Evolutionary conservation across 192 early-diverging fungal species (phyloP), one percentile per base, ranked within the genome.

Genomic region (Backusella tarrabulga): DNA sequence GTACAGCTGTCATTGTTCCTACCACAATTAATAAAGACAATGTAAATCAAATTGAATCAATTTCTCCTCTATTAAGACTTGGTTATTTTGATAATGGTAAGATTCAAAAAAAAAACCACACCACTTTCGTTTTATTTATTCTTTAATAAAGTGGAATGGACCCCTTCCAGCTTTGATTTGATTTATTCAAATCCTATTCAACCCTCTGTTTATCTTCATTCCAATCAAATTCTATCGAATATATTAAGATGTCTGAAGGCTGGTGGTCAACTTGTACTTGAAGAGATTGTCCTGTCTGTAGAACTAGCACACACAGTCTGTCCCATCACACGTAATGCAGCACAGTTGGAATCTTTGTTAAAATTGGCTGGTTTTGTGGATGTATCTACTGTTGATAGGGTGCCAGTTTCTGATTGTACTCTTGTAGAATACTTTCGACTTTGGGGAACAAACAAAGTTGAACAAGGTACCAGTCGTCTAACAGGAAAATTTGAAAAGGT

Each of bases 281-380:
- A 75, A 38, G 96, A 99, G 79, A 90, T 93, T 17, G 89, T 93
- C 9, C 72, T 92, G 0, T 41, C 90, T 1, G 87, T 85, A 29
- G 46, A 77, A 21, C 41, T 87, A 21, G 75, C 76, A 21, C 75
- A 80, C 71, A 72, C 88, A 12, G 79, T 85, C 1, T 79, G 74
- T 60, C 88, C 91, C 17, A 70, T 90, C 12, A 83, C 86, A 72
- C 90, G 92, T 63, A 90, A 91, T 14, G 75, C 85, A 36, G 75
- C 81, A 11, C 87, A 89, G 38, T 83, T 98, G 8, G 77, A 89
- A 1, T 91, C 93, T 8, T 89, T 88, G 60, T 83, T 97, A 44
- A 92, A 92, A 79, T 89, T 97, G 77, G 90, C 94, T 56, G 97
- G 97, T 19, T 97, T 97, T 80, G 88, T 97, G 23, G 91, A 95